A percentile compares a stretch with the other conserved stretches of the same genome.
Evolutionary conservation across 805 yeast genomes (phyloP).

Genomic region (Nakazawaea siamensis): DNA sequence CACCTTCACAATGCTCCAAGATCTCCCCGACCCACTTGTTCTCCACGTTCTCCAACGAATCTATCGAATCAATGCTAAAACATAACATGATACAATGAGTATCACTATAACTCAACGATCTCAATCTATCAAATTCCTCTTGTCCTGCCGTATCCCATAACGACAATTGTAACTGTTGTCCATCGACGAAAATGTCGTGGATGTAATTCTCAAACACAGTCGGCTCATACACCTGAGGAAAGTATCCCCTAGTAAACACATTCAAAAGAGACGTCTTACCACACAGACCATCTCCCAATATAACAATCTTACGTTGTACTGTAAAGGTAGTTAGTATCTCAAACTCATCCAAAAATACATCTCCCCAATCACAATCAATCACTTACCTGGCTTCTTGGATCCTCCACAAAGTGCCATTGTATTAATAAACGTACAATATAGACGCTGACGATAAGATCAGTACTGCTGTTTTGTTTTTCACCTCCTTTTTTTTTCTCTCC

Average conservation of each 20-base stretch:
- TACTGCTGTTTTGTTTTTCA: no score
- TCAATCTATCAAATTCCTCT: constrained; percentile 91
- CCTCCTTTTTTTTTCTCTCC: no score
- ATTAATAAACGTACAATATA: neutral
- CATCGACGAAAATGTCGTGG: constrained; percentile 93
- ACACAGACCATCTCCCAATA: constrained; percentile 97
- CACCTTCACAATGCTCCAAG: constrained; percentile 95
- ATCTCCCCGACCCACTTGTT: constrained; percentile 97
- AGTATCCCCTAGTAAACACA: constrained; percentile 94
- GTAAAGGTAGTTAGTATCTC: constrained; percentile 12
- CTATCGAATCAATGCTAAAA: constrained; percentile 89
- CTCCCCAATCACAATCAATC: no score
- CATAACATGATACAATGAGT: constrained; percentile 97
- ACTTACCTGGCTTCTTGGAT: constrained; percentile 34
- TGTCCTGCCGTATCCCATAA: constrained; percentile 99
- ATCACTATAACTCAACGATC: constrained; percentile 89
- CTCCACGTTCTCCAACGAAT: constrained; percentile 90
- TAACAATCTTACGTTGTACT: constrained; percentile 88
- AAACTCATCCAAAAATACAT: no score
- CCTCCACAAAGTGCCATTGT: constrained; percentile 37
- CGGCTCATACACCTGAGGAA: constrained; percentile 97
- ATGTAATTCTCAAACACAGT: constrained; percentile 96
- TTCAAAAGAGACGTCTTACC: constrained; percentile 93
- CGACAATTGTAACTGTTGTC: constrained; percentile 84
- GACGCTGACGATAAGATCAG: no score